phyloP scores from a whole-genome alignment of 1,284 basidiomycete species.

The Afroboletus lepidellus region DNA sequence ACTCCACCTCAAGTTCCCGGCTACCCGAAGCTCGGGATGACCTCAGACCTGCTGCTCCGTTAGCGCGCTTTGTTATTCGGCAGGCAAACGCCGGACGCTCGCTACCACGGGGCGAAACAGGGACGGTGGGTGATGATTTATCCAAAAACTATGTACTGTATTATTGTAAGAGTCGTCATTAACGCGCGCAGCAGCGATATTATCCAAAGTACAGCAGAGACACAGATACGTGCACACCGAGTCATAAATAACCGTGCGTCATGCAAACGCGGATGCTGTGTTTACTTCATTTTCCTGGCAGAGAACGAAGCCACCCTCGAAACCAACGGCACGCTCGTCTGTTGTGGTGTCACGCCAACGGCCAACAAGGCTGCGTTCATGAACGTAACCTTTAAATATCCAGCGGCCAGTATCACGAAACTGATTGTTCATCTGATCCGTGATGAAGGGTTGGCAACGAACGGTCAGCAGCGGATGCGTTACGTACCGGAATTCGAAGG shows the following conservation, averaged over 20 bases:
- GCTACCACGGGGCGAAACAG: neutral
- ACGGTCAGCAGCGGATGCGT: neutral
- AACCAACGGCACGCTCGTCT: conserved; percentile 35
- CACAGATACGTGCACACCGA: conserved; percentile 1
- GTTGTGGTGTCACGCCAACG: conserved; percentile 51
- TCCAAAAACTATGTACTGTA: conserved; percentile 2
- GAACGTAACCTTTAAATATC: conserved; percentile 52
- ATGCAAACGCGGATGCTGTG: conserved; percentile 13
- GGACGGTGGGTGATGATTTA: neutral
- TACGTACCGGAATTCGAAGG: conserved; percentile 44
- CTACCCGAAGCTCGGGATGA: conserved; percentile 18
- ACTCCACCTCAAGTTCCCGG: neutral
- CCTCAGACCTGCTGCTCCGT: conserved; percentile 10
- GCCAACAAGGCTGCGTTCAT: conserved; percentile 47
- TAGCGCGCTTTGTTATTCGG: conserved; percentile 7
- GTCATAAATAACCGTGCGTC: conserved; percentile 17
- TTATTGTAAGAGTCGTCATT: conserved; percentile 20
- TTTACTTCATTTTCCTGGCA: conserved; percentile 31
- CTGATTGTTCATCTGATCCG: conserved; percentile 34
- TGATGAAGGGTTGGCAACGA: conserved; percentile 6
- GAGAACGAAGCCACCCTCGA: conserved; percentile 47
- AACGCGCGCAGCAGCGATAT: conserved; percentile 11
- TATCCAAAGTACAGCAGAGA: conserved; percentile 13
- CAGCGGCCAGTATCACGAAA: conserved; percentile 38
- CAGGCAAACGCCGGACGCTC: neutral